Conservation (phyloP, 306 rosid genomes). For the Lathyrus tuberosus region DNA sequence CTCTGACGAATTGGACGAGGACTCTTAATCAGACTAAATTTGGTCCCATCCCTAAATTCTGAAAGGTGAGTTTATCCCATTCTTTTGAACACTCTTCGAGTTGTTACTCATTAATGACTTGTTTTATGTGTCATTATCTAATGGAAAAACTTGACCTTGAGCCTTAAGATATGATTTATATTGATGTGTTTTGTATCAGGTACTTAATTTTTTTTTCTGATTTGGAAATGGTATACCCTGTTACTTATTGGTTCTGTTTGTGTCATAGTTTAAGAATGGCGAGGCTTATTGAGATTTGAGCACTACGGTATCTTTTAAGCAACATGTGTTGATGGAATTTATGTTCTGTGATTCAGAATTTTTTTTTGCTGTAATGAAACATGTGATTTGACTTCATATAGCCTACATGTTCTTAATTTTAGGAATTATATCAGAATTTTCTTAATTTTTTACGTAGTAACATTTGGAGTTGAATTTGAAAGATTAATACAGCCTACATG, state of each 20-base stretch:
- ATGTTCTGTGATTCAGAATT: constrained; percentile 26
- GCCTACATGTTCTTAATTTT: no score
- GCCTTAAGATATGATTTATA: constrained; percentile 5
- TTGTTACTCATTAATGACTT: constrained; percentile 5
- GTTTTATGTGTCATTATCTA: constrained; percentile 16
- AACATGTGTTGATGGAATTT: constrained; percentile 21
- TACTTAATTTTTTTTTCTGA: constrained; percentile 28
- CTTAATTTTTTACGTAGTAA: constrained; percentile 22
- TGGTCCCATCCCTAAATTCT: constrained; percentile 23
- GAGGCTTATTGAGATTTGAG: not conserved
- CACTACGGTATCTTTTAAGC: not conserved
- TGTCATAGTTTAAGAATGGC: constrained; percentile 29
- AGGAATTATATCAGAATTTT: no score
- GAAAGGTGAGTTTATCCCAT: constrained; percentile 44
- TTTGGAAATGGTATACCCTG: not conserved
- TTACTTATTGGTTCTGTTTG: constrained; percentile 25
- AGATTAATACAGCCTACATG: no score
- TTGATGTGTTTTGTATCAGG: constrained; percentile 13
- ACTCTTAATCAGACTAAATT: constrained; percentile 47
- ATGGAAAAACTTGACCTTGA: constrained; percentile 15
- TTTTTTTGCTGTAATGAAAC: constrained; percentile 3
- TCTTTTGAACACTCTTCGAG: not conserved
- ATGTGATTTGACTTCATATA: constrained; percentile 20
- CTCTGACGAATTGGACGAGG: constrained; percentile 74
- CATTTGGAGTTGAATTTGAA: no score